Conservation (phyloP, 2,329 filamentous ascomycete species). For the Penicillium nordicum region DNA sequence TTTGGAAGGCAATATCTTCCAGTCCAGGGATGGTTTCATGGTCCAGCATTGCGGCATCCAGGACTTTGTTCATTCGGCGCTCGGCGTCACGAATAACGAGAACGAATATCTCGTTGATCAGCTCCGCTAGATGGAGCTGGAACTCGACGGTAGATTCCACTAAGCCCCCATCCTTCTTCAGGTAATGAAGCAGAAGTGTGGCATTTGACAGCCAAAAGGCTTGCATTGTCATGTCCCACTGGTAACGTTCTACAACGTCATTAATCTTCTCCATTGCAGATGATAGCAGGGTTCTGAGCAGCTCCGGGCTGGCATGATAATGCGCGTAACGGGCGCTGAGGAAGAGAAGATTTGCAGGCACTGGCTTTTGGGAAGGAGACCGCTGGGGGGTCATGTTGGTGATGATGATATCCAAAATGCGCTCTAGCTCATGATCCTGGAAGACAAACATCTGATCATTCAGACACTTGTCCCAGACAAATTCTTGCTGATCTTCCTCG, state of each 20-base stretch:
- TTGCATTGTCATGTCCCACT: slow-evolving; percentile 99
- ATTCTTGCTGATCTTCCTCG: slow-evolving; percentile 86
- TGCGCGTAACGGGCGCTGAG: slow-evolving; percentile 93
- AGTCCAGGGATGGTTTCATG: slow-evolving; percentile 98
- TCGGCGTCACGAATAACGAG: slow-evolving; percentile 95
- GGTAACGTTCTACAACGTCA: slow-evolving; percentile 86
- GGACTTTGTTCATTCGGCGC: slow-evolving; percentile 88
- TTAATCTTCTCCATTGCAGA: slow-evolving; percentile 96
- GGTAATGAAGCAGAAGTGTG: slow-evolving; percentile 88
- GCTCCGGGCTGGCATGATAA: slow-evolving; percentile 85
- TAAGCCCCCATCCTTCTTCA: slow-evolving; percentile 87
- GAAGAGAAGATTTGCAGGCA: slow-evolving; percentile 95
- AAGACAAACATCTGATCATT: slow-evolving; percentile 99
- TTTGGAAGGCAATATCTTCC: slow-evolving; percentile 93
- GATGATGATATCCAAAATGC: slow-evolving; percentile 91
- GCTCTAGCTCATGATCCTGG: slow-evolving; percentile 86
- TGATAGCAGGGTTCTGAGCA: slow-evolving; percentile 75
- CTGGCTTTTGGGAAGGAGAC: slow-evolving; percentile 94
- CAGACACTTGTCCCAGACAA: slow-evolving; percentile 89
- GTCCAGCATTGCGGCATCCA: slow-evolving; percentile 91
- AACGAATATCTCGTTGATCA: slow-evolving; percentile 98
- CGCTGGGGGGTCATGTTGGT: slow-evolving; percentile 97
- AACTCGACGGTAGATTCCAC: slow-evolving; percentile 80
- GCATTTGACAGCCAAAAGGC: slow-evolving; percentile 99
- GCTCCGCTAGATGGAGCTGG: slow-evolving; percentile 85